phyloP scores from a whole-genome alignment of 768 basidiomycete species.

The Lactarius evosmus region DNA sequence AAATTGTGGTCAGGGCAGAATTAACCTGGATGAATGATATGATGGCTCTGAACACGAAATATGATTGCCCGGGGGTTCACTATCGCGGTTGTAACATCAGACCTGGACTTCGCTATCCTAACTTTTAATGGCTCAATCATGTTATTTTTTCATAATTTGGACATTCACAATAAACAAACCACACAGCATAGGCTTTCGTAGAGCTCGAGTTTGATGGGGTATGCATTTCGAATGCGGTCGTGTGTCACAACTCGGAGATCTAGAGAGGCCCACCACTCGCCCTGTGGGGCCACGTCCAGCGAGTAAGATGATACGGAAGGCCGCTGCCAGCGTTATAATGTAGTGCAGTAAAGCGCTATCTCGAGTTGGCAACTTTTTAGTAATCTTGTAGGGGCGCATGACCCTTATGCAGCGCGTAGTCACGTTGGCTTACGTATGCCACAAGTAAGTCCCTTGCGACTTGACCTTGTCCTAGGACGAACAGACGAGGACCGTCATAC shows the following conservation, averaged over 20 bases:
- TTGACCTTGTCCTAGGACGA: not conserved
- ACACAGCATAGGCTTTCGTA: too few relatives aligned
- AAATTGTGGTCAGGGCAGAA: not conserved
- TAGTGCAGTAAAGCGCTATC: not conserved
- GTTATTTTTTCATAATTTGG: too few relatives aligned
- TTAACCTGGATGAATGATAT: too few relatives aligned
- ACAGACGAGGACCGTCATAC: not conserved
- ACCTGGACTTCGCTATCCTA: too few relatives aligned
- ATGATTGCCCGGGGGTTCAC: too few relatives aligned
- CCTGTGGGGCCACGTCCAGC: not conserved
- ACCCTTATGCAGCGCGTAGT: not conserved
- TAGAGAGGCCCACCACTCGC: not conserved
- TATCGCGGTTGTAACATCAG: too few relatives aligned
- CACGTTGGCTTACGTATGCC: not conserved
- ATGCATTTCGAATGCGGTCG: too few relatives aligned
- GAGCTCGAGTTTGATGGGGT: too few relatives aligned
- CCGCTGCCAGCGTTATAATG: not conserved
- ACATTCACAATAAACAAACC: too few relatives aligned
- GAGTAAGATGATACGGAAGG: not conserved
- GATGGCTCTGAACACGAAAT: too few relatives aligned
- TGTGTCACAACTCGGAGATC: not conserved
- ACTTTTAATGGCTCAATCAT: too few relatives aligned
- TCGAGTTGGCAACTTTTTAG: not conserved
- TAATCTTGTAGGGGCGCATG: not conserved
- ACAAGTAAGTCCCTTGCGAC: not conserved